Evolutionary conservation across 768 basidiomycete genomes (phyloP).

Genomic region (Lenzites betulinus): DNA sequence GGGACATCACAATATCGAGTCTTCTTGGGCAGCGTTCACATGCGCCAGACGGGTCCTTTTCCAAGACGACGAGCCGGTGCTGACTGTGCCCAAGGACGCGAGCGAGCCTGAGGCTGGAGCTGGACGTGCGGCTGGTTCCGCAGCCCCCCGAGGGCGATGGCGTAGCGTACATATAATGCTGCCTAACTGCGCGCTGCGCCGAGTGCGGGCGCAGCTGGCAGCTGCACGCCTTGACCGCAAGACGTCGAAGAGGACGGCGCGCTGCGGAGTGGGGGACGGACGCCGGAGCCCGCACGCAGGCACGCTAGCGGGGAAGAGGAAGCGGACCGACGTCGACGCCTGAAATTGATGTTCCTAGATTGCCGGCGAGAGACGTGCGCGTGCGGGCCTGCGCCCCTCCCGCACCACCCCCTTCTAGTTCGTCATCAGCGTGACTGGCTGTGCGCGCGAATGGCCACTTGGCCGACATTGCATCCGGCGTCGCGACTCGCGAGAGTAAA

Average conservation of each 20-base stretch:
- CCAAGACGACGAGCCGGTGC: neutral
- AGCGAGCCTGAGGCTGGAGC: neutral
- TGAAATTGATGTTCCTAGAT: constrained; percentile 12
- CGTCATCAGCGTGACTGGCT: constrained; percentile 2
- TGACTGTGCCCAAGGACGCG: neutral
- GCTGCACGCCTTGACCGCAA: constrained; percentile 5
- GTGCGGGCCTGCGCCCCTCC: too few relatives aligned
- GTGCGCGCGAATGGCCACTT: neutral
- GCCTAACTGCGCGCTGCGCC: constrained; percentile 20
- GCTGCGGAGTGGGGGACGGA: constrained; percentile 7
- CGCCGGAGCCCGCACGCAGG: neutral
- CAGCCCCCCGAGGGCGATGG: constrained; percentile 4
- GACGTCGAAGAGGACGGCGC: constrained; percentile 9
- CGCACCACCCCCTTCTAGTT: neutral
- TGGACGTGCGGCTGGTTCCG: neutral
- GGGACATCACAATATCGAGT: neutral
- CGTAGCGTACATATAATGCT: constrained; percentile 17
- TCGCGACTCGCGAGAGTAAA: neutral
- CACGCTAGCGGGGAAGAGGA: constrained; percentile 5
- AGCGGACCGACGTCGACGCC: constrained; percentile 6
- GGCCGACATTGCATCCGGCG: constrained; percentile 10
- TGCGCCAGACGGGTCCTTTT: neutral
- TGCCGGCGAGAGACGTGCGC: constrained; percentile 6
- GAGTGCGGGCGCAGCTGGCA: constrained; percentile 12
- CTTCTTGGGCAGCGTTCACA: constrained; percentile 1